A percentile compares a stretch with the other conserved stretches of the same genome.
phyloP scores from a whole-genome alignment of 768 basidiomycete species.

The Kwoniella europaea region DNA sequence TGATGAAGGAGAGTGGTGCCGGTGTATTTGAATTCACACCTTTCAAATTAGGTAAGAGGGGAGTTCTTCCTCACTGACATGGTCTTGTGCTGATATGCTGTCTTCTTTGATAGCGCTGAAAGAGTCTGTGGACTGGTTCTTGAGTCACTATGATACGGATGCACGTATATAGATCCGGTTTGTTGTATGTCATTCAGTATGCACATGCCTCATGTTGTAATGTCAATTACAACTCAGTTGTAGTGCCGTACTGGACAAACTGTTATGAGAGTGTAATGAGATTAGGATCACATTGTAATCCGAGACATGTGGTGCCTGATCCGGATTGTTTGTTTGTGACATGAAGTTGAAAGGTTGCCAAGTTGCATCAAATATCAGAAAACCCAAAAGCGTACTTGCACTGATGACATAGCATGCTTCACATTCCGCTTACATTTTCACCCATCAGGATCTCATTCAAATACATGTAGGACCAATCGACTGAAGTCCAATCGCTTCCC shows the following conservation, averaged over 20 bases:
- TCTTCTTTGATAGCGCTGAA: conserved; percentile 66
- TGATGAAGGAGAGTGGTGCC: conserved; percentile 66
- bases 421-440: background rate
- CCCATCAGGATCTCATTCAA: background rate
- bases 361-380: background rate
- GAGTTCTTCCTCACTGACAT: conserved; percentile 3
- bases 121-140: conserved; percentile 82
- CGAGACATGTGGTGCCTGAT: background rate
- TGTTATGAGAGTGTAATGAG: background rate
- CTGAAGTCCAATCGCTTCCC: background rate
- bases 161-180: conserved; percentile 15
- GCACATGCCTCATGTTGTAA: background rate
- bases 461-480: background rate
- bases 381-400: background rate
- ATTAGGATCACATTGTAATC: background rate
- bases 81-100: background rate
- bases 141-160: conserved; percentile 73
- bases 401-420: too few relatives aligned
- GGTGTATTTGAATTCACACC: conserved; percentile 81
- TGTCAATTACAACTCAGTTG: background rate
- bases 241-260: background rate
- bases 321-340: conserved; percentile 1
- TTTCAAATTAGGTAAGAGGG: conserved; percentile 72
- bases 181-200: background rate
- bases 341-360: background rate